Percentiles rank a stretch among this genome's conserved stretches.
phyloP scores from a whole-genome alignment of 1,284 basidiomycete species.

The Irpex lacteus region DNA sequence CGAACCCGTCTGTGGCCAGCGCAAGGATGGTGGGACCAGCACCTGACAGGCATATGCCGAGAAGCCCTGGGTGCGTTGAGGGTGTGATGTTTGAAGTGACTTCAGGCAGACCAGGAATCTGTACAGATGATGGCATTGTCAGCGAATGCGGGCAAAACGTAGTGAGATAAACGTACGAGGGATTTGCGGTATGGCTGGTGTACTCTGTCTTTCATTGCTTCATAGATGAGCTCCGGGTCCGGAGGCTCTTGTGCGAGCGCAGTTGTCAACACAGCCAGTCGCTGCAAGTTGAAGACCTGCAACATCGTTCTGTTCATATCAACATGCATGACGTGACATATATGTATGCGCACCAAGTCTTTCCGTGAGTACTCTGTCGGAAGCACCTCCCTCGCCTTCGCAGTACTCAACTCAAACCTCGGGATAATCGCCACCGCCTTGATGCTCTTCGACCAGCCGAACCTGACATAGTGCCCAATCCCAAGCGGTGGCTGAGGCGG shows the following conservation, averaged over 20 bases:
- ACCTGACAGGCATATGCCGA: conserved; percentile 97
- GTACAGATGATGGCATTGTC: conserved; percentile 1
- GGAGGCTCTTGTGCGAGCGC: conserved; percentile 90
- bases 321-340: conserved; percentile 27
- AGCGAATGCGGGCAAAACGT: neutral
- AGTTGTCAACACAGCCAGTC: conserved; percentile 96
- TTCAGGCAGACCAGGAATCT: conserved; percentile 95
- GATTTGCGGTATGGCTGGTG: conserved; percentile 96
- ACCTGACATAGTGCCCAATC: conserved; percentile 94
- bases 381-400: conserved; percentile 88
- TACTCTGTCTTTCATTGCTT: conserved; percentile 98
- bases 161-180: conserved; percentile 51
- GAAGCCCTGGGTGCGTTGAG: conserved; percentile 83
- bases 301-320: neutral
- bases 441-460: conserved; percentile 85
- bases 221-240: conserved; percentile 93
- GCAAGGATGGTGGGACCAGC: conserved; percentile 98
- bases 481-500: conserved; percentile 88
- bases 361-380: conserved; percentile 84
- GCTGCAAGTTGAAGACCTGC: conserved; percentile 97
- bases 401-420: conserved; percentile 94
- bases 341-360: conserved; percentile 72
- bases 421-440: conserved; percentile 96
- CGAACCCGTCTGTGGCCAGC: conserved; percentile 85
- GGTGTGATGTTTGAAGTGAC: conserved; percentile 90